Percentiles rank a stretch among this genome's conserved stretches.
phyloP scores from a whole-genome alignment of 129 eudicot genomes.

The Saposhnikovia divaricata region DNA sequence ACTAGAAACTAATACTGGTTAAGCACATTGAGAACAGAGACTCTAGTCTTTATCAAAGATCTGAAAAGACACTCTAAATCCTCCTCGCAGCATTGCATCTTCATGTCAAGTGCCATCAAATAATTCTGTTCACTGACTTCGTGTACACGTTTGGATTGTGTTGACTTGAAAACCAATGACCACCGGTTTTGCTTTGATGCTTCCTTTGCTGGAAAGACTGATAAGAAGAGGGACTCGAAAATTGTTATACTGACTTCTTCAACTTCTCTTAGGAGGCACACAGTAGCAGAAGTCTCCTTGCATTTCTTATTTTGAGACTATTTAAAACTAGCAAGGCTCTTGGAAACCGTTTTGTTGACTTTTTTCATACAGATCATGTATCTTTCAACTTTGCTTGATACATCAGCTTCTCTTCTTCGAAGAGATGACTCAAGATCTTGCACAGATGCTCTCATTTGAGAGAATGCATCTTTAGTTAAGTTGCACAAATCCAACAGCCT shows the following conservation, averaged over 20 bases:
- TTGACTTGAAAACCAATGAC: neutral
- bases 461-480: slow-evolving; percentile 11
- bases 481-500: slow-evolving; percentile 1
- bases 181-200: slow-evolving; percentile 1
- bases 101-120: slow-evolving; percentile 2
- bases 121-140: neutral
- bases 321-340: neutral
- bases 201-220: neutral
- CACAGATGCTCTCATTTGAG: slow-evolving; percentile 12
- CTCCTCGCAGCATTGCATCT: slow-evolving; percentile 6
- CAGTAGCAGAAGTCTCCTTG: neutral
- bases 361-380: neutral
- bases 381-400: neutral
- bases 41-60: slow-evolving; percentile 5
- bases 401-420: slow-evolving; percentile 3
- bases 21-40: slow-evolving; percentile 1
- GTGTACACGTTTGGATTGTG: neutral
- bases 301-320: neutral
- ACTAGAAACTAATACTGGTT: neutral
- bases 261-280: neutral
- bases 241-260: neutral
- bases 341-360: neutral
- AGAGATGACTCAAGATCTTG: slow-evolving; percentile 14
- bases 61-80: neutral
- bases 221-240: neutral